phyloP scores from a whole-genome alignment of 805 yeast species.

The Kodamaea lidongshanica region DNA sequence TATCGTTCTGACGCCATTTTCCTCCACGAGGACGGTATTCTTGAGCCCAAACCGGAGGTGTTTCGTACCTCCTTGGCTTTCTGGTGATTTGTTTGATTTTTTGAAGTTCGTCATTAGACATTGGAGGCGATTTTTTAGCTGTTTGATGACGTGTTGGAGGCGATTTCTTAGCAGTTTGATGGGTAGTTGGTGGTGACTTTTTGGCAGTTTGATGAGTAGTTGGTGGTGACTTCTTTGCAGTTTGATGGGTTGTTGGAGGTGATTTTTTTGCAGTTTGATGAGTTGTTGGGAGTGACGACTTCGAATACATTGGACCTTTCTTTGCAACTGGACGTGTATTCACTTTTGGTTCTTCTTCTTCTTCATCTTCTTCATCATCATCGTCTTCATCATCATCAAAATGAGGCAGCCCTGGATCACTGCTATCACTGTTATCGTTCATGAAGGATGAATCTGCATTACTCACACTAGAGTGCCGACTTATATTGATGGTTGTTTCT shows the following conservation, averaged over 20 bases:
- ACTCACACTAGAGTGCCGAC: conserved; percentile 16
- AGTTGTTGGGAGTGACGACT: too few species aligned
- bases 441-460: too few species aligned
- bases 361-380: background rate
- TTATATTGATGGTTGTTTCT: conserved; percentile 29
- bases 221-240: too few species aligned
- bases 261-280: too few species aligned
- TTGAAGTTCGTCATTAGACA: conserved; percentile 24
- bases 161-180: too few species aligned
- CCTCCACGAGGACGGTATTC: conserved; percentile 40
- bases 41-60: conserved; percentile 80
- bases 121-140: too few species aligned
- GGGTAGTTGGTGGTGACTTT: too few species aligned
- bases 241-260: too few species aligned
- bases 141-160: too few species aligned
- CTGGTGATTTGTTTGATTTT: conserved; percentile 18
- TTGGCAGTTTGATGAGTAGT: too few species aligned
- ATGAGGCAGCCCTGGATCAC: background rate
- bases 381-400: conserved; percentile 1
- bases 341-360: background rate
- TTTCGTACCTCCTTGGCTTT: conserved; percentile 57
- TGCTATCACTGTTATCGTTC: background rate
- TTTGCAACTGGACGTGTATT: too few species aligned
- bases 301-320: too few species aligned
- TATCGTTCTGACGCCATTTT: background rate